phyloP scores from a whole-genome alignment of 2,329 filamentous ascomycete genomes.

The Cladosporium sp. region DNA sequence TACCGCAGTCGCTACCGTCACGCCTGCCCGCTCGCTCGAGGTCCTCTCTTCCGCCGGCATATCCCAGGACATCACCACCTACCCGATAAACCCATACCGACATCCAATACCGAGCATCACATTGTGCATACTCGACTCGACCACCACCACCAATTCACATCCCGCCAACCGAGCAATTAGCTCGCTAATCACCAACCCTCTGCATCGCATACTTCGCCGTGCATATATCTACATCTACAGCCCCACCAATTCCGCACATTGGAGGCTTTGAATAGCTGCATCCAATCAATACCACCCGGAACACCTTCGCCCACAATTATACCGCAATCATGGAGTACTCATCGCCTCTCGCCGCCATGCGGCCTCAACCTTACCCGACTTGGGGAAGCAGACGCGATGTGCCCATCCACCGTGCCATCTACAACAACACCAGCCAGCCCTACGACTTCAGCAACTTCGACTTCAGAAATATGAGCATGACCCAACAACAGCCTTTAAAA shows the following conservation, averaged over 20 bases:
- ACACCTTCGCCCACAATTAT: background rate
- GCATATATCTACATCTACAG: background rate
- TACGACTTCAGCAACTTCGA: slow-evolving; percentile 70
- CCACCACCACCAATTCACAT: background rate
- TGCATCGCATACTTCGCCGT: background rate
- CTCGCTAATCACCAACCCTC: background rate
- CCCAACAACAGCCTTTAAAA: slow-evolving; percentile 61
- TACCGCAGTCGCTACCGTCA: slow-evolving; percentile 13
- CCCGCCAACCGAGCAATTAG: background rate
- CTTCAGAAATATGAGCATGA: slow-evolving; percentile 72
- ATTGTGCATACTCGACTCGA: background rate
- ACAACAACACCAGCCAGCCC: slow-evolving; percentile 47
- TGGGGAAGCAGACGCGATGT: slow-evolving; percentile 64
- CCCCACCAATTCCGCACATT: slow-evolving; percentile 3
- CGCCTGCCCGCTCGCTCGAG: slow-evolving; percentile 7
- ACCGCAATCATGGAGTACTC: slow-evolving; percentile 75
- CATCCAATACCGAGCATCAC: slow-evolving; percentile 5
- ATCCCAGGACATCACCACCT: background rate
- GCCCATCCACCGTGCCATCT: slow-evolving; percentile 55
- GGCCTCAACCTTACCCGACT: slow-evolving; percentile 66
- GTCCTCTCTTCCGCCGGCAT: background rate
- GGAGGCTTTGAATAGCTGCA: slow-evolving; percentile 22
- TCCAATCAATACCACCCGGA: slow-evolving; percentile 12
- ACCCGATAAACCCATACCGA: background rate
- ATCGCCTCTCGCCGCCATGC: slow-evolving; percentile 91